A percentile compares a stretch with the other conserved stretches of the same genome.
Conservation (phyloP, 331 rosid species). For the Erythrophleum ivorense region DNA sequence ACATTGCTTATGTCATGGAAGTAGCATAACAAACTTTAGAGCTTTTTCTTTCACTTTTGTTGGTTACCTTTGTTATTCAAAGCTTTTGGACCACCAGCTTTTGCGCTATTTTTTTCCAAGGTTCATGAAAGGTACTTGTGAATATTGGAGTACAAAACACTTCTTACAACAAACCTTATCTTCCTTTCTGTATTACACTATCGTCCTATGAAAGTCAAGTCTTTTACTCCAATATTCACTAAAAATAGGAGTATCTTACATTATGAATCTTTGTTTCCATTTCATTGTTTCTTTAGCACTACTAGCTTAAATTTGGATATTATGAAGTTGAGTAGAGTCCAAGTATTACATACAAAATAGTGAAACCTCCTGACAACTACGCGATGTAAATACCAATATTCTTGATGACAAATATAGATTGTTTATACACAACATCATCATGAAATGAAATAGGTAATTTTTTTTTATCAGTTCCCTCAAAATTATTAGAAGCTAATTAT, state of each 20-base stretch:
- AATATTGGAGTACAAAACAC: background rate
- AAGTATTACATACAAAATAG: background rate
- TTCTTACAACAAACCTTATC: constrained; percentile 38
- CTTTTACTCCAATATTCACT: too few relatives aligned
- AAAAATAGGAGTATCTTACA: background rate
- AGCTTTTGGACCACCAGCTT: too few relatives aligned
- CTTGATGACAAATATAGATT: constrained; percentile 24
- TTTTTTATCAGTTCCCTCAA: background rate
- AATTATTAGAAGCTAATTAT: constrained; percentile 20
- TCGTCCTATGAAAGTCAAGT: constrained; percentile 8
- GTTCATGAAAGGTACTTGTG: too few relatives aligned
- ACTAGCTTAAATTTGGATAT: background rate
- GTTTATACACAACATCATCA: constrained; percentile 16
- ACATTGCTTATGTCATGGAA: too few relatives aligned
- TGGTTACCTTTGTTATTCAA: too few relatives aligned
- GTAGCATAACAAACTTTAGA: too few relatives aligned
- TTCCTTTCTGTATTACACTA: constrained; percentile 36
- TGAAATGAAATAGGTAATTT: background rate
- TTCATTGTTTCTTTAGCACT: background rate
- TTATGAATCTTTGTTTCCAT: background rate
- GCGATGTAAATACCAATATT: background rate
- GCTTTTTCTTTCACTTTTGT: too few relatives aligned
- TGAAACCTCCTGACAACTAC: background rate
- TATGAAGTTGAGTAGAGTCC: background rate
- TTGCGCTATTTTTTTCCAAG: too few relatives aligned